A percentile compares a stretch with the other conserved stretches of the same genome.
These are phyloP conservation scores for Mycena kentingensis DNA, from an alignment of 768 basidiomycete genomes.

Conservation along the genomic window DNA sequence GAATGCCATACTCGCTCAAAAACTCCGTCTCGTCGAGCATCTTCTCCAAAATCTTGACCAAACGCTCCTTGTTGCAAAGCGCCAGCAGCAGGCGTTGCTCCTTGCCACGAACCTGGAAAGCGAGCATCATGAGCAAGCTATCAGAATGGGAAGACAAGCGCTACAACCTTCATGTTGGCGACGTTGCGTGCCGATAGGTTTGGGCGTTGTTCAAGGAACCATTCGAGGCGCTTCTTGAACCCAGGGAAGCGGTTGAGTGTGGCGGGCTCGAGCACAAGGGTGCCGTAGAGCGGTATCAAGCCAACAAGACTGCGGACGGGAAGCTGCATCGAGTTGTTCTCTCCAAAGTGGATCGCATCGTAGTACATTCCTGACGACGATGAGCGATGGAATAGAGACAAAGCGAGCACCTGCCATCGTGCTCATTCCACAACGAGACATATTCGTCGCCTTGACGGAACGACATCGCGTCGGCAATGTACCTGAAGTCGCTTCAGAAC, in stretches of 20 bases:
- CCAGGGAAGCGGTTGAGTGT: slow-evolving; percentile 91
- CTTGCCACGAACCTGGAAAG: slow-evolving; percentile 54
- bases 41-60: slow-evolving; percentile 86
- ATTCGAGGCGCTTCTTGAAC: slow-evolving; percentile 98
- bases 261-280: slow-evolving; percentile 88
- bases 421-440: slow-evolving; percentile 89
- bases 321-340: slow-evolving; percentile 81
- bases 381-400: too few relatives aligned
- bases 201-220: slow-evolving; percentile 95
- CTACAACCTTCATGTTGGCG: slow-evolving; percentile 88
- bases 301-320: slow-evolving; percentile 95
- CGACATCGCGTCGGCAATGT: slow-evolving; percentile 99
- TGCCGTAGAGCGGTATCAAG: slow-evolving; percentile 96
- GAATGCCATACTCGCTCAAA: slow-evolving; percentile 90
- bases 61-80: slow-evolving; percentile 86
- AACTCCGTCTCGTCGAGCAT: slow-evolving; percentile 99
- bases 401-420: too few relatives aligned
- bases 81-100: slow-evolving; percentile 89
- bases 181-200: slow-evolving; percentile 89
- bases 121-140: neutral
- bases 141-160: neutral
- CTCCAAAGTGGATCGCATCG: slow-evolving; percentile 90
- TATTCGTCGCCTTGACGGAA: slow-evolving; percentile 79
- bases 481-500: slow-evolving; percentile 84
- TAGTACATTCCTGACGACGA: slow-evolving; percentile 67